These are phyloP conservation scores for Glarea lozoyensis DNA, from an alignment of 495 filamentous ascomycete species.

Conservation along the genomic window DNA sequence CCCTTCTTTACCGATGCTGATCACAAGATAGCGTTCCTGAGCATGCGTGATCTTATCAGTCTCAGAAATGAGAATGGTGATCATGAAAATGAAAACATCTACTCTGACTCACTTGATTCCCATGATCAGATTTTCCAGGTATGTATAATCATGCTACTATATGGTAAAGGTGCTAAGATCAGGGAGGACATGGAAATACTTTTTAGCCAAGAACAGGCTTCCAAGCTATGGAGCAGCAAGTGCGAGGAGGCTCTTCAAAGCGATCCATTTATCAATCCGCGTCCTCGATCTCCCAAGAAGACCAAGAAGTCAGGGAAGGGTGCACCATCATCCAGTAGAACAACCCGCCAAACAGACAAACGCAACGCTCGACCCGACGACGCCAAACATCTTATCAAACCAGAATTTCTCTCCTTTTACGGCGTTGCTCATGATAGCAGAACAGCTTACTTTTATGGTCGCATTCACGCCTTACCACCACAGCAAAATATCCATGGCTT, in stretches of 20 bases:
- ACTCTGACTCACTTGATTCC: constrained; percentile 1
- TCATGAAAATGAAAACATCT: not conserved
- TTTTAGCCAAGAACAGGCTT: constrained; percentile 9
- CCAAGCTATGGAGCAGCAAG: constrained; percentile 5
- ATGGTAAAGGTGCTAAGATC: not conserved
- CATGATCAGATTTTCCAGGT: constrained; percentile 14
- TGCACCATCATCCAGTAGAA: too few relatives aligned
- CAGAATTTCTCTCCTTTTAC: constrained; percentile 7
- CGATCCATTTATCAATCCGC: constrained; percentile 8
- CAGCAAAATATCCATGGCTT: constrained; percentile 20
- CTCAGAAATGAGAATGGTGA: not conserved
- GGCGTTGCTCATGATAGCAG: constrained; percentile 8
- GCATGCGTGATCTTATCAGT: not conserved
- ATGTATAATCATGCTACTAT: not conserved
- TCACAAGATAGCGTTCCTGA: constrained; percentile 2
- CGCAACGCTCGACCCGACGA: too few relatives aligned
- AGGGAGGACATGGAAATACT: constrained; percentile 16
- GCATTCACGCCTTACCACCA: constrained; percentile 13
- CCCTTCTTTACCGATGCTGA: constrained; percentile 2
- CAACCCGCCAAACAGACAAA: too few relatives aligned
- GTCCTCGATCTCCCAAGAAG: constrained; percentile 3
- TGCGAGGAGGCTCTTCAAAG: constrained; percentile 10
- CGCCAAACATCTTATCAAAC: too few relatives aligned
- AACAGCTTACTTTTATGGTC: constrained; percentile 16
- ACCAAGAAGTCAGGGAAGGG: too few relatives aligned